A percentile compares a stretch with the other conserved stretches of the same genome.
Conservation (phyloP, 495 filamentous ascomycete genomes). For the Penicillium paradoxum region DNA sequence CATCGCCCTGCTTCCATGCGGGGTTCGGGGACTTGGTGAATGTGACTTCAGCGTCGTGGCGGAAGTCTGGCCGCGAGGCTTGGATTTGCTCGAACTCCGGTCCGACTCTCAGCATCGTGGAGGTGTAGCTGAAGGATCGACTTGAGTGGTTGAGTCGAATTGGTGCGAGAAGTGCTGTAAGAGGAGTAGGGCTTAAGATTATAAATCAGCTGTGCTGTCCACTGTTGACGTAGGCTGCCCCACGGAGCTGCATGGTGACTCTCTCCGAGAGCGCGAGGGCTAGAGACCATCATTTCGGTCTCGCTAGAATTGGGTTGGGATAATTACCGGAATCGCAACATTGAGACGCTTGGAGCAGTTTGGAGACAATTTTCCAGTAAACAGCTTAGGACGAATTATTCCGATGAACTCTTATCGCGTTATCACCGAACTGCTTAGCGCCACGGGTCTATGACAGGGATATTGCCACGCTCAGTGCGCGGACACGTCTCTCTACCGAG, state of each 20-base stretch:
- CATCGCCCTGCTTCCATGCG: constrained; percentile 71
- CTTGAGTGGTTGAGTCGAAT: neutral
- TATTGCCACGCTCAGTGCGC: neutral
- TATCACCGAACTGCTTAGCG: neutral
- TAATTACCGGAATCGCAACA: constrained; percentile 4
- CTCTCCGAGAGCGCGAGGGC: neutral
- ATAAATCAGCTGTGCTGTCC: constrained; percentile 2
- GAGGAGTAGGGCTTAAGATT: constrained; percentile 4
- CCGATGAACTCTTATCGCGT: neutral
- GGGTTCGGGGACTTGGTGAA: constrained; percentile 70
- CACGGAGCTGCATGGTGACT: neutral
- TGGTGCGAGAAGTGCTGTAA: neutral
- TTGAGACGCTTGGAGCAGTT: neutral
- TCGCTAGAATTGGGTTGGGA: neutral
- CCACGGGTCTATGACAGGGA: neutral
- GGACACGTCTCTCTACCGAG: too few relatives aligned
- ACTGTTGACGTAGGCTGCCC: neutral
- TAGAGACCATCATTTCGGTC: neutral
- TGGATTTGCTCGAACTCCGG: constrained; percentile 75
- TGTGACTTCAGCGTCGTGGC: constrained; percentile 43
- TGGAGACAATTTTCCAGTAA: neutral
- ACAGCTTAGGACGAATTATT: neutral
- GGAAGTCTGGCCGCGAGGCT: constrained; percentile 65
- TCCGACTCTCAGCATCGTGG: constrained; percentile 25
- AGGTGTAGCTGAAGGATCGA: constrained; percentile 20